Percentiles rank a stretch among this genome's conserved stretches.
These are phyloP conservation scores for Hemisphaericaspora nanyangensis DNA, from an alignment of 805 yeast genomes.

Conservation along the genomic window DNA sequence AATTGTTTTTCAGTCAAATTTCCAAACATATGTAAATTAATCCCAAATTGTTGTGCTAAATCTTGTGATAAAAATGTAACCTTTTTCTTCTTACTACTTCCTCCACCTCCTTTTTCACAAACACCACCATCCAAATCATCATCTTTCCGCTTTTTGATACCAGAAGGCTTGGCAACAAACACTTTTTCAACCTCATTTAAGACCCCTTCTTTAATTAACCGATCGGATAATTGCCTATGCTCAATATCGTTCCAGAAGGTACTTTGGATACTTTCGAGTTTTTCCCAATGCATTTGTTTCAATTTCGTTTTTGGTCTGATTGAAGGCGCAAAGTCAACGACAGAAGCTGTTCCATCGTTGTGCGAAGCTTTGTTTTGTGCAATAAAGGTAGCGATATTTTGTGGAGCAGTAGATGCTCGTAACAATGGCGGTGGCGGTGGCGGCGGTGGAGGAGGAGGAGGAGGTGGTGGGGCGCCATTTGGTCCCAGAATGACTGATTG, in stretches of 20 bases:
- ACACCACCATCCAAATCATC: slow-evolving; percentile 6
- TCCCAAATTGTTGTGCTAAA: slow-evolving; percentile 90
- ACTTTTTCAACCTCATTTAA: slow-evolving; percentile 79
- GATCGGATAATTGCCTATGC: slow-evolving; percentile 55
- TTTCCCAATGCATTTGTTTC: slow-evolving; percentile 97
- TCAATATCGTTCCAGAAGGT: slow-evolving; percentile 82
- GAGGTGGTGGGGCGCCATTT: slow-evolving; percentile 2
- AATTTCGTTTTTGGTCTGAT: slow-evolving; percentile 66
- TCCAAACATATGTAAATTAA: slow-evolving; percentile 79
- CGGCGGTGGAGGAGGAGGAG: slow-evolving; percentile 13
- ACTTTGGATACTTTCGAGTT: slow-evolving; percentile 74
- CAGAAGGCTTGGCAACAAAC: slow-evolving; percentile 75
- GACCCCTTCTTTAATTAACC: slow-evolving; percentile 71
- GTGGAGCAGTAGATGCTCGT: too few species aligned
- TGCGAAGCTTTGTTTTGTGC: too few species aligned
- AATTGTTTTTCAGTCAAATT: slow-evolving; percentile 59
- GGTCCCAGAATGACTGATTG: background rate
- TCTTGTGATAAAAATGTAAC: slow-evolving; percentile 75
- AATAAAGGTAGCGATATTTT: too few species aligned
- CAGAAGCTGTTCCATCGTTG: background rate
- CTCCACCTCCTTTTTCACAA: slow-evolving; percentile 17
- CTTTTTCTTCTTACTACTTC: too few species aligned
- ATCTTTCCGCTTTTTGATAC: slow-evolving; percentile 33
- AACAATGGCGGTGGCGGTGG: slow-evolving; percentile 4
- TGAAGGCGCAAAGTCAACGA: slow-evolving; percentile 3